These are phyloP conservation scores for Jaapia argillacea DNA, from an alignment of 768 basidiomycete genomes.

Conservation along the genomic window DNA sequence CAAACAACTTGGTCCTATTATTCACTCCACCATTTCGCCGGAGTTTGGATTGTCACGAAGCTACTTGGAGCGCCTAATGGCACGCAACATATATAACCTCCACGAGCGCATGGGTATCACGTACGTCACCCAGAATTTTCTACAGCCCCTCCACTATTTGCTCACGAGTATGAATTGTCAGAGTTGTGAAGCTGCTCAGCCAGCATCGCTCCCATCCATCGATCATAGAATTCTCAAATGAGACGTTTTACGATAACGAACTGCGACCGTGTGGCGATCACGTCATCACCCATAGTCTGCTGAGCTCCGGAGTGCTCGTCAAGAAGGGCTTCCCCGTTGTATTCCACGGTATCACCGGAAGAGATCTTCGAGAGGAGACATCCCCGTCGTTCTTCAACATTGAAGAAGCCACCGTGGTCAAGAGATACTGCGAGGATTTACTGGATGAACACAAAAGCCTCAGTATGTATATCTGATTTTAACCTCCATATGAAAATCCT, in stretches of 20 bases:
- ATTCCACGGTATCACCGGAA: slow-evolving; percentile 23
- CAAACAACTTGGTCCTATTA: slow-evolving; percentile 27
- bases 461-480: slow-evolving; percentile 14
- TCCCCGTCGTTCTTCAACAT: slow-evolving; percentile 33
- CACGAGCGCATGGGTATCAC: slow-evolving; percentile 14
- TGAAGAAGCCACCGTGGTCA: slow-evolving; percentile 25
- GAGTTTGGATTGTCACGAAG: slow-evolving; percentile 20
- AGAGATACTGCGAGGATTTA: slow-evolving; percentile 20
- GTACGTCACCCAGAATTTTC: slow-evolving; percentile 14
- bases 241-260: slow-evolving; percentile 26
- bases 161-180: slow-evolving; percentile 14
- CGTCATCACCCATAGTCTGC: slow-evolving; percentile 14
- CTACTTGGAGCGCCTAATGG: slow-evolving; percentile 27
- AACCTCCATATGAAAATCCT: neutral
- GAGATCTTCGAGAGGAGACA: slow-evolving; percentile 20
- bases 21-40: slow-evolving; percentile 18
- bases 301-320: slow-evolving; percentile 18
- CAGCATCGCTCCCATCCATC: slow-evolving; percentile 48
- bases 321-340: slow-evolving; percentile 19
- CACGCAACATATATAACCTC: slow-evolving; percentile 17
- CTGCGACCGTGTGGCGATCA: slow-evolving; percentile 19
- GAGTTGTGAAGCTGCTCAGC: slow-evolving; percentile 49
- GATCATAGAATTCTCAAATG: slow-evolving; percentile 48
- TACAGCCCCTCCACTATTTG: neutral
- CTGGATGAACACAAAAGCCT: slow-evolving; percentile 15